Evolutionary conservation across 108 stramenopile genomes (phyloP).

Genomic region (Halocafeteria seosinensis): DNA sequence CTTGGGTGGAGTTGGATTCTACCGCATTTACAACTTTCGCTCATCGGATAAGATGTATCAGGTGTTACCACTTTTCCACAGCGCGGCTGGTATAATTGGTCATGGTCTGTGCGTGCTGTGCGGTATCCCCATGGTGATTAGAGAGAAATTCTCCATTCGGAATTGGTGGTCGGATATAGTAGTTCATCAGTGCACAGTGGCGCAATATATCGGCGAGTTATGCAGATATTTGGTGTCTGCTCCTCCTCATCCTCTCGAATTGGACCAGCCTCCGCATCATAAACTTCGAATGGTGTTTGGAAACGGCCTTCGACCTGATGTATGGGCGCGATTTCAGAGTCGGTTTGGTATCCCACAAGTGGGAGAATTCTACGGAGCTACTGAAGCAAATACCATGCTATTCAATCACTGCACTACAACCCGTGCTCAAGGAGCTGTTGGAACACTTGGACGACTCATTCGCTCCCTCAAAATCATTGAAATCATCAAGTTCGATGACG

Average conservation of each 20-base stretch:
- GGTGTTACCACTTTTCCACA: conserved; percentile 35
- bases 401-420: background rate
- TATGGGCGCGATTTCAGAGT: conserved; percentile 27
- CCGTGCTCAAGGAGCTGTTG: conserved; percentile 18
- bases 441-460: conserved; percentile 27
- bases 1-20: background rate
- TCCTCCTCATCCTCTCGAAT: conserved; percentile 2
- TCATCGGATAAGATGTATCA: conserved; percentile 25
- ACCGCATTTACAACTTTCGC: background rate
- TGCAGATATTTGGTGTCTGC: conserved; percentile 19
- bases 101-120: conserved; percentile 6
- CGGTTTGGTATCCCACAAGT: conserved; percentile 22
- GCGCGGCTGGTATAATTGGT: conserved; percentile 31
- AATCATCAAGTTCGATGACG: conserved; percentile 19
- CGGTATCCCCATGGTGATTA: conserved; percentile 21
- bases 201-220: conserved; percentile 45
- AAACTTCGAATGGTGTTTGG: conserved; percentile 30
- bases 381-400: conserved; percentile 30
- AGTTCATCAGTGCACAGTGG: conserved; percentile 15
- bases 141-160: conserved; percentile 24
- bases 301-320: conserved; percentile 39
- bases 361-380: conserved; percentile 38
- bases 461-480: background rate
- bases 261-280: no score
- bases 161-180: conserved; percentile 25